Evolutionary conservation across 371 early-diverging fungal genomes (phyloP).

Genomic region (Cladochytrium tenue): DNA sequence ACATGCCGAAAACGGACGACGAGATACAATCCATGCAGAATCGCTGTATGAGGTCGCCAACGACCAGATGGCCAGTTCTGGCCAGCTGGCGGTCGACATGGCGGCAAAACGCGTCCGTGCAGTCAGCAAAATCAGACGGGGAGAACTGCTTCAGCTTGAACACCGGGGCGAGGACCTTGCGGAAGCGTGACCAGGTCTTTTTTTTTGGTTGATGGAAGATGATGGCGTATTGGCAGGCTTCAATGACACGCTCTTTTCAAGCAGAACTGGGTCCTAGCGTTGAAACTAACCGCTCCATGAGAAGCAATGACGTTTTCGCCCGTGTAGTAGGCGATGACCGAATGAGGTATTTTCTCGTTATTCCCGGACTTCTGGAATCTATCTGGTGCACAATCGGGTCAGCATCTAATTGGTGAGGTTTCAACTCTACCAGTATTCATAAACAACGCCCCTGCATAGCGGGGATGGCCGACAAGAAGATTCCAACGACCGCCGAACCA

Average conservation of each 20-base stretch:
- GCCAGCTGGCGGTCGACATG: neutral
- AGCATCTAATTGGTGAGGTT: too few species aligned
- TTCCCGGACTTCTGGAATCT: constrained; percentile 3
- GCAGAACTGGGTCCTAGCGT: too few species aligned
- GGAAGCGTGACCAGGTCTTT: neutral
- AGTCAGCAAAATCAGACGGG: neutral
- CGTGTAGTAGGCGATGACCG: constrained; percentile 5
- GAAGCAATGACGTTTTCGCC: constrained; percentile 6
- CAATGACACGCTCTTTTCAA: too few species aligned
- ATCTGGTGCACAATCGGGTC: neutral
- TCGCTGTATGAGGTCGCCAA: constrained; percentile 1
- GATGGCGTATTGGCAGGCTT: too few species aligned
- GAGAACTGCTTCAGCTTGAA: neutral
- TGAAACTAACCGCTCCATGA: neutral
- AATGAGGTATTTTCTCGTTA: constrained; percentile 2
- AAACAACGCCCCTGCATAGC: neutral
- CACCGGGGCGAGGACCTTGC: neutral
- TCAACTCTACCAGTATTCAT: neutral
- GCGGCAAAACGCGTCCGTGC: neutral
- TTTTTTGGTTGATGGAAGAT: too few species aligned
- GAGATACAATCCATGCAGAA: neutral
- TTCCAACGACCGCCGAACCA: constrained; percentile 14
- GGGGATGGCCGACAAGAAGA: neutral
- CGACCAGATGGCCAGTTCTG: neutral
- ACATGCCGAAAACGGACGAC: neutral